Base-by-base conservation (phyloP, 2,329 filamentous ascomycete genomes). In the Venturia oleaginea region DNA sequence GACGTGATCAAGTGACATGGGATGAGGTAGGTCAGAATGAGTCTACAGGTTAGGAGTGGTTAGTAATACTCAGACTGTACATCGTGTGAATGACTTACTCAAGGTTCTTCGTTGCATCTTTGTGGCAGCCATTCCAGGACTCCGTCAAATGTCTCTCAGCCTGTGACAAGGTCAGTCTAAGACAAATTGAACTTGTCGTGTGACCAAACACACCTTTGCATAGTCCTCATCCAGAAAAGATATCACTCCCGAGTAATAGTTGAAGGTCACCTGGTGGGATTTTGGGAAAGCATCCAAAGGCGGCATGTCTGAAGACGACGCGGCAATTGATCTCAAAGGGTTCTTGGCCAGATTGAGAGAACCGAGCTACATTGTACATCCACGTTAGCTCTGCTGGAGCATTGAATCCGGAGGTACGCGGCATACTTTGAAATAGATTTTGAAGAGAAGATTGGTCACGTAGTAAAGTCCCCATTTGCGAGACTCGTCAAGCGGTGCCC, bases 381-480 rank as follows among this genome's bases (percentile, higher is more conserved):
- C 43, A 51, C 15, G 10, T 64, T 38, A 64, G 57, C 57, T 37
- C 30, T 57, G 24, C 22, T 13, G 0, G 40, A 15, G 13, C 8
- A 32, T n/a, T 11, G 8, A 27, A 42, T 24, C 37, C 19, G 24
- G 38, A 6, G 7, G 8, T 22, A 62, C 46, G n/a, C 22, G 13
- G n/a, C 32, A 40, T 75, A 81, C 82, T 77, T 91, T 95, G 80
- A 99, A 99, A 76, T 97, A 97, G 1, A 92, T 97, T 77, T 97
- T 97, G 84, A 99, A 99, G 17, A 97, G 81, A 8, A 99, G 83
- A 73, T 96, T 97, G 72, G 92, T 91, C 68, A 93, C 88, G 75
- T 92, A 92, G 79, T 99, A 99, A 59, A 96, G 90, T 7, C 91
- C 95, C 94, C 94, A 99, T 84, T 97, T 99, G 64, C 94, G 86